Base-by-base conservation (phyloP, 2,329 filamentous ascomycete genomes). In the Diplodia corticola region DNA sequence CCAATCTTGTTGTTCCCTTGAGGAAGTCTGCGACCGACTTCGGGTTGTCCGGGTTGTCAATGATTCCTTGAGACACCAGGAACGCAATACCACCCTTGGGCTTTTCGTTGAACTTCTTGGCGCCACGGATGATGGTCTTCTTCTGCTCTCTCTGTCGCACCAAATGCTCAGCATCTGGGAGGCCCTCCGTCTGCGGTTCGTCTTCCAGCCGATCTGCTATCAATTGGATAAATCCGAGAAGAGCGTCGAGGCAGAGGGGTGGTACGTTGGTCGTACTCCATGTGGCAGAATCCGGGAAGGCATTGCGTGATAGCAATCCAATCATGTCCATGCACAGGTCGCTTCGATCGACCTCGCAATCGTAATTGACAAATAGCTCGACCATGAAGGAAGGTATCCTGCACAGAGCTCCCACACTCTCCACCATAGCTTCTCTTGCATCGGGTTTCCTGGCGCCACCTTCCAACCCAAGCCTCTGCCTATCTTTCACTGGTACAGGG, bases 241-340 rank as follows among this genome's bases (percentile, higher is more conserved):
- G 82, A 10, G 95, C 93, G 79, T 99, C 95, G 24, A 99, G 83
- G 73, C 95, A 99, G 2, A 99, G 82, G 0, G 95, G 95, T 17
- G 95, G 95, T 1, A 99, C 96, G 75, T 96, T 99, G 5, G 94
- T 97, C 12, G 95, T 99, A 77, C 96, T 99, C 95, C 95, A 99
- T 5, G 93, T 97, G 5, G 94, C 95, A 9, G 95, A 97, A 76
- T 99, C 95, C 0, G 95, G 96, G 70, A 99, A 91, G 2, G 95
- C 95, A 76, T 97, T 99, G 67, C 95, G 87, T 22, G 95, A 94
- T 17, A 99, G 82, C 37, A 99, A 84, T 0, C 95, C 94, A 68
- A 99, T 88, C 86, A 98, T 91, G 74, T 99, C 96, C 80, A 97
- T 91, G 73, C 95, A 99, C 5, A 99, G 81, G 79, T 99, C 95